Conservation (phyloP, 768 basidiomycete species). For the Suillus americanus region DNA sequence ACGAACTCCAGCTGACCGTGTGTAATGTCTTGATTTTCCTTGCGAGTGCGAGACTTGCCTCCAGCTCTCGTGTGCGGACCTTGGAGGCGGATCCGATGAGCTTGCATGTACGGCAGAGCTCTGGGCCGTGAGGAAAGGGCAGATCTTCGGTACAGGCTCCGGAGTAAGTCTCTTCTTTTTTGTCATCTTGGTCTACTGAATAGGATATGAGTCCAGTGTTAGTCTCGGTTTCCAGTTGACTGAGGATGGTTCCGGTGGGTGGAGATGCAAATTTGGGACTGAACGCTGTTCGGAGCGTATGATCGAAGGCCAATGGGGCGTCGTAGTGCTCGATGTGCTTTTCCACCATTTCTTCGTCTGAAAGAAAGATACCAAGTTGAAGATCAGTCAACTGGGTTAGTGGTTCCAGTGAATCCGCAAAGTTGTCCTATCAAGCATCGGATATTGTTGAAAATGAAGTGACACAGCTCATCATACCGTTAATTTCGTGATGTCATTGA, state of each 20-base stretch:
- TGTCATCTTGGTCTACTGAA: conserved; percentile 18
- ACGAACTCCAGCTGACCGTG: conserved; percentile 54
- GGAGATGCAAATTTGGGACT: conserved; percentile 6
- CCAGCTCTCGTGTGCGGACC: conserved; percentile 45
- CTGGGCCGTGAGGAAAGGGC: conserved; percentile 32
- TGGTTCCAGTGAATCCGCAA: conserved; percentile 43
- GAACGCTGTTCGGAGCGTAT: conserved; percentile 13
- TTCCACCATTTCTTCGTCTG: conserved; percentile 49
- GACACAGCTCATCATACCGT: conserved; percentile 43
- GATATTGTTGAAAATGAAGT: conserved; percentile 9
- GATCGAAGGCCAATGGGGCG: conserved; percentile 22
- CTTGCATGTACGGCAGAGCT: conserved; percentile 38
- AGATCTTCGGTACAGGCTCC: conserved; percentile 10
- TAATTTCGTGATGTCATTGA: conserved; percentile 40
- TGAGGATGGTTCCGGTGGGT: conserved; percentile 17
- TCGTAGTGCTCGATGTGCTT: conserved; percentile 38
- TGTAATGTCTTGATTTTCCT: conserved; percentile 42
- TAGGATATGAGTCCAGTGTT: conserved; percentile 21
- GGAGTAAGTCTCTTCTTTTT: neutral
- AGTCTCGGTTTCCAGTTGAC: conserved; percentile 22
- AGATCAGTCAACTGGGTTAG: conserved; percentile 49
- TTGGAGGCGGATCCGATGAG: conserved; percentile 21
- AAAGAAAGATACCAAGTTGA: conserved; percentile 64
- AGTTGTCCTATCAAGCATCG: conserved; percentile 35
- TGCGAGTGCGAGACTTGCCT: conserved; percentile 46